Base-by-base conservation (phyloP, 306 rosid species). In the Sphenostylis stenocarpa region DNA sequence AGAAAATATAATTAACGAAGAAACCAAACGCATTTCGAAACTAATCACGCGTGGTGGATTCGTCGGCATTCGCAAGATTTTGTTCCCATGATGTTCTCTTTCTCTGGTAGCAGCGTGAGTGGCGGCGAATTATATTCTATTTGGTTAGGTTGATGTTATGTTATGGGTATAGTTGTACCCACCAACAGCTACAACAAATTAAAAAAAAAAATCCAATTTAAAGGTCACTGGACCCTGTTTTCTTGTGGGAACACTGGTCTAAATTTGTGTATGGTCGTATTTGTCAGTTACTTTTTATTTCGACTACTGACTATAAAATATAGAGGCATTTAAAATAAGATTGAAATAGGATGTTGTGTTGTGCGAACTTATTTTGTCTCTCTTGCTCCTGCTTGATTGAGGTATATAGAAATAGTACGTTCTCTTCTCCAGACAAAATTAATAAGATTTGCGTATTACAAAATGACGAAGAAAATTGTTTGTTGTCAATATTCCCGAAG, bases 11-110 rank as follows among this genome's bases (percentile, higher is more conserved):
- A 79, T 51, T 39, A 29, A 73, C 69, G 43, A 38, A 38, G 13
- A 3, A 38, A 38, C 70, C 12, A 41, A 47, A 36, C 28, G 23
- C 33, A 19, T 10, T 24, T 67, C 15, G 47, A 74, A 38, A 55
- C 7, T 53, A 55, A 58, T 81, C 44, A 81, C 49, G 81, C 85
- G 67, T 70, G 62, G 21, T 28, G 60, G 77, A 81, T 81, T 43
- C 16, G 68, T 81, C 75, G 39, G 65, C 72, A n/a, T 58, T n/a
- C 29, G 64, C 12, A 81, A 48, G 57, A 73, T 81, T 34, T 73
- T 39, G 72, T 81, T 48, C 67, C 52, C 68, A 77, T 55, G 4
- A 48, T 68, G 9, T 72, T 44, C 52, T 21, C 52, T 20, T 33
- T 38, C 11, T 38, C 49, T 29, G 31, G 70, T 65, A 3, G 51